Evolutionary conservation across 1,284 basidiomycete genomes (phyloP), one percentile per base, ranked within the genome.

Genomic region (Leccinum cinnamomeum): DNA sequence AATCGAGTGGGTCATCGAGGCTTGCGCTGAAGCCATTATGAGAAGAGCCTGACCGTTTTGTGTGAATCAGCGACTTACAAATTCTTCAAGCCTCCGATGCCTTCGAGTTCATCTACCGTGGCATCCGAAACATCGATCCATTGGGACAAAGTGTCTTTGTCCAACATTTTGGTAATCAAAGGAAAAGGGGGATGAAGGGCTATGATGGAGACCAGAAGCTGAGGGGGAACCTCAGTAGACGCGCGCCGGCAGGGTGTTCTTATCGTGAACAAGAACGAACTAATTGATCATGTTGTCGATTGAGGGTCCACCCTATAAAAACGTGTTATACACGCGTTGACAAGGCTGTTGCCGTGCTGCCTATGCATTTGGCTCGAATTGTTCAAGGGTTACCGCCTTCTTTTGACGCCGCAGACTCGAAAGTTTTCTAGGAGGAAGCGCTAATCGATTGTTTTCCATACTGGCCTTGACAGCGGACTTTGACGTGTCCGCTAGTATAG

Each of bases 291-390:
- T 74, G 68, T 74, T 74, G 57, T 75, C 65, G 57, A 65, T 75
- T 75, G 73, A 61, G 75, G 75, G 73, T 76, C 73, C 72, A 75
- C 72, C 73, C 71, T 75, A 76, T 35, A 63, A 75, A 76, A 76
- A 77, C 73, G 73, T 74, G 73, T 76, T 72, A 58, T 62, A 65
- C 73, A 74, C 69, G 72, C 72, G 73, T 62, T 64, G 66, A 53
- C 62, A 63, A 73, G 75, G 75, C 73, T 74, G 72, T 74, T 76
- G 59, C 73, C 61, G 65, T 30, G 70, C 64, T 70, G 64, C 66
- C 60, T 56, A 61, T 61, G 50, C 50, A 55, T 64, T 62, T 62
- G 56, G 57, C 55, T 60, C 60, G 61, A 74, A 53, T 65, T 64
- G 66, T 66, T 73, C 71, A 61, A 65, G 58, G 59, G 61, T 64